These are phyloP conservation scores for baker's yeast (Saccharomyces cerevisiae) DNA, from an alignment of 805 yeast genomes.

Conservation along the genomic window DNA sequence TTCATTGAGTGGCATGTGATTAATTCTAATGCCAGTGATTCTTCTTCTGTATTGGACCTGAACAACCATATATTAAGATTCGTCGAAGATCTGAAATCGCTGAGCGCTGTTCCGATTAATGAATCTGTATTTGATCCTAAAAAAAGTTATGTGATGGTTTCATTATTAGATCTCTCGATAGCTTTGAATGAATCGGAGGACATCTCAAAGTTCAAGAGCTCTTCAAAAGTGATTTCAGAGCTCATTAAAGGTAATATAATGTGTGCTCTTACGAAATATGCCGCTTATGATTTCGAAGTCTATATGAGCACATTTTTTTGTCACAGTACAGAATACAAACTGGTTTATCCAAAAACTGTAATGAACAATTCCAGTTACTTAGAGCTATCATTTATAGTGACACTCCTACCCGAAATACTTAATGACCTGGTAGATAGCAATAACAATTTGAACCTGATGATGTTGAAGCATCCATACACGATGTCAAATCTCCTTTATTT, in stretches of 20 bases:
- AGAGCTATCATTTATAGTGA: slow-evolving; percentile 9
- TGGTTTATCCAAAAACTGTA: background rate
- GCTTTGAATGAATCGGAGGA: slow-evolving; percentile 30
- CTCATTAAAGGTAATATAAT: slow-evolving; percentile 34
- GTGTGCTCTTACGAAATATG: slow-evolving; percentile 20
- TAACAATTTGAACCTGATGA: slow-evolving; percentile 5
- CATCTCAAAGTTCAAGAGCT: slow-evolving; percentile 22
- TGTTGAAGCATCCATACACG: slow-evolving; percentile 9
- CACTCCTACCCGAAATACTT: slow-evolving; percentile 9
- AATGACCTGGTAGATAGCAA: slow-evolving; percentile 5
- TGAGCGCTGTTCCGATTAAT: slow-evolving; percentile 25
- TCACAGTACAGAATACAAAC: background rate
- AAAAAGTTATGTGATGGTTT: slow-evolving; percentile 15
- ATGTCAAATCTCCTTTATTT: slow-evolving; percentile 12
- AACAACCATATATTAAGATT: slow-evolving; percentile 25
- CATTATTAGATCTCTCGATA: slow-evolving; percentile 24
- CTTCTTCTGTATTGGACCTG: slow-evolving; percentile 29
- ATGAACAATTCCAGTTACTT: slow-evolving; percentile 5
- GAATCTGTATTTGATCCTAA: slow-evolving; percentile 28
- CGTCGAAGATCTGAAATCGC: slow-evolving; percentile 13
- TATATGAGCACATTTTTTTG: slow-evolving; percentile 10
- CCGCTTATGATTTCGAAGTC: slow-evolving; percentile 12
- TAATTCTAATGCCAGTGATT: slow-evolving; percentile 28
- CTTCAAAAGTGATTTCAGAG: slow-evolving; percentile 27
- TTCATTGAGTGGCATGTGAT: slow-evolving; percentile 31